These are phyloP conservation scores for Quercus cerris DNA, from an alignment of 306 rosid genomes.

Conservation along the genomic window DNA sequence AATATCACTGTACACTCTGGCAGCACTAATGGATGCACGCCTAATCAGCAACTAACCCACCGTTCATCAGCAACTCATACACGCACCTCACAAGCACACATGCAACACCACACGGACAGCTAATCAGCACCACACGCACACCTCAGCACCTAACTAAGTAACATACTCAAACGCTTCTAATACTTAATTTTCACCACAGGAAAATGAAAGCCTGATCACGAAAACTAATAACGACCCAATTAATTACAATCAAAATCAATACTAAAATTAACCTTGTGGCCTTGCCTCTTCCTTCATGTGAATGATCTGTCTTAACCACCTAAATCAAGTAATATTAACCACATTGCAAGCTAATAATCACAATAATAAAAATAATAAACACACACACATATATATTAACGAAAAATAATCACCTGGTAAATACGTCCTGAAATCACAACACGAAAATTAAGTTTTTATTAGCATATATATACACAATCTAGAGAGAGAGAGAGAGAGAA, in stretches of 20 bases:
- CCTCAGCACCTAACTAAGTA: no score
- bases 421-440: constrained; percentile 62
- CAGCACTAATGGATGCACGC: no score
- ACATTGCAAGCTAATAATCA: neutral
- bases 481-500: neutral
- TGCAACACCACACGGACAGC: no score
- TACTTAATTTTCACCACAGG: neutral
- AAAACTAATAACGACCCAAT: neutral
- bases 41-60: no score
- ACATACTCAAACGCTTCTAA: no score
- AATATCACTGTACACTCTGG: no score
- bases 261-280: constrained; percentile 70
- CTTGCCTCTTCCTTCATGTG: constrained; percentile 99
- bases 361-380: neutral
- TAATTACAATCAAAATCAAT: neutral
- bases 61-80: no score
- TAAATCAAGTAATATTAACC: constrained; percentile 18
- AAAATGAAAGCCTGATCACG: neutral
- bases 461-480: neutral
- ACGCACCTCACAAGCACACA: no score
- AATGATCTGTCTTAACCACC: constrained; percentile 88
- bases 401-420: constrained; percentile 50
- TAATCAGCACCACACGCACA: no score
- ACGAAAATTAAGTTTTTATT: constrained; percentile 15
- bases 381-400: no score